Evolutionary conservation across 1,139 yeast species (phyloP), one percentile per base, ranked within the genome.

Genomic region (Nakaseomyces bracarensis): DNA sequence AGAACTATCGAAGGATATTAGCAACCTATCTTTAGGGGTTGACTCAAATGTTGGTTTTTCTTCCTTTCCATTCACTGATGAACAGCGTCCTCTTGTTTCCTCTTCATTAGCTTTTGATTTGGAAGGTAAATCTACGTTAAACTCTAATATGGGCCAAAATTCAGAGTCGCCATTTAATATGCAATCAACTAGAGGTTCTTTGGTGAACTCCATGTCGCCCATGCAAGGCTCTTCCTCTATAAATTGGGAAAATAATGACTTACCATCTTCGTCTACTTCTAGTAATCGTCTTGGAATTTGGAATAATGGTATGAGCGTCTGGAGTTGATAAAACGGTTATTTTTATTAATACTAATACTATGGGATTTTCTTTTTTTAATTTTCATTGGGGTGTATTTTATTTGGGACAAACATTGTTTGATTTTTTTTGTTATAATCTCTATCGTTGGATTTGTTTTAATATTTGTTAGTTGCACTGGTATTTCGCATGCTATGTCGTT

Each of bases 271-370:
- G 15, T 48, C 49, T 19, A 45, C 49, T 16, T 45, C 57, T 11
- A 7, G 40, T 23, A 36, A 31, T 22, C 40, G 29, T 7, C 53
- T 56, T 45, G 61, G 61, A 20, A 58, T 59, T 42, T 60, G 64
- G 63, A 58, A 54, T 41, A 56, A 51, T 41, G 60, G 60, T 41
- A 60, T 58, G 62, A 59, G 61, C 36, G 64, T 61, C 28, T 60
- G 64, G 65, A 59, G 63, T 44, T 60, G 36, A 48, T 19, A 13
- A 22, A 22, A 11, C 15, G n/a, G 14, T 30, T 16, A 10, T 16
- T 23, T 19, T 35, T 34, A 13, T 38, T 26, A 22, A 11, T 9
- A 20, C n/a, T 11, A 9, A 19, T 19, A 13, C 33, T 25, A 20
- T 25, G 22, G 6, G n/a, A 16, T 38, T 38, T 42, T 44, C 14